Evolutionary conservation across 2,329 filamentous ascomycete genomes (phyloP).

Genomic region (Cercospora brassicicola): DNA sequence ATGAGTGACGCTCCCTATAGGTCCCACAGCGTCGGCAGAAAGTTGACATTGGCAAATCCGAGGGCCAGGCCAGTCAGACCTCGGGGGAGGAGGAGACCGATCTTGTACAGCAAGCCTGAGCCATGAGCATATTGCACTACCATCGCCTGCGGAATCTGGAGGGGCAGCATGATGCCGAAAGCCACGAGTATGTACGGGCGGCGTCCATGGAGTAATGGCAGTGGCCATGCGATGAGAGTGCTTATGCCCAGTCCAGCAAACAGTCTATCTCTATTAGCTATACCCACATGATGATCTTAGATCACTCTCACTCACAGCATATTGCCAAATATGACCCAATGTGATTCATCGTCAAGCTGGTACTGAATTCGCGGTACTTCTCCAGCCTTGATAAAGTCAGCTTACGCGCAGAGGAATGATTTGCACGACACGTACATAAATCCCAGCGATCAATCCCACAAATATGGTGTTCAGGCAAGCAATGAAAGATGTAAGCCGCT

Average conservation of each 20-base stretch:
- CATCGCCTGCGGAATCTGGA: conserved; percentile 74
- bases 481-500: conserved; percentile 66
- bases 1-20: conserved; percentile 75
- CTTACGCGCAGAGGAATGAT: background rate
- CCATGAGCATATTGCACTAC: conserved; percentile 60
- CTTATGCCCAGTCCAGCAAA: conserved; percentile 70
- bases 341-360: conserved; percentile 67
- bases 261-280: conserved; percentile 44
- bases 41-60: conserved; percentile 77
- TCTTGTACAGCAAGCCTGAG: conserved; percentile 58
- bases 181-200: conserved; percentile 74
- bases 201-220: conserved; percentile 72
- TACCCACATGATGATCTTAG: background rate
- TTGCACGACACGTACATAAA: conserved; percentile 56
- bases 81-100: conserved; percentile 63
- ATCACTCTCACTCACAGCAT: conserved; percentile 51
- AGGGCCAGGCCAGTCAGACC: conserved; percentile 67
- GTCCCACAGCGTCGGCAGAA: conserved; percentile 68
- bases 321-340: conserved; percentile 70
- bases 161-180: conserved; percentile 67
- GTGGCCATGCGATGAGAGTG: conserved; percentile 70
- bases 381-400: conserved; percentile 53
- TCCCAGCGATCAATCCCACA: conserved; percentile 69
- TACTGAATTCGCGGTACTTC: conserved; percentile 79
- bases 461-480: conserved; percentile 72